These are phyloP conservation scores for Thalassiosira profunda DNA, from an alignment of 108 stramenopile species.

Conservation along the genomic window DNA sequence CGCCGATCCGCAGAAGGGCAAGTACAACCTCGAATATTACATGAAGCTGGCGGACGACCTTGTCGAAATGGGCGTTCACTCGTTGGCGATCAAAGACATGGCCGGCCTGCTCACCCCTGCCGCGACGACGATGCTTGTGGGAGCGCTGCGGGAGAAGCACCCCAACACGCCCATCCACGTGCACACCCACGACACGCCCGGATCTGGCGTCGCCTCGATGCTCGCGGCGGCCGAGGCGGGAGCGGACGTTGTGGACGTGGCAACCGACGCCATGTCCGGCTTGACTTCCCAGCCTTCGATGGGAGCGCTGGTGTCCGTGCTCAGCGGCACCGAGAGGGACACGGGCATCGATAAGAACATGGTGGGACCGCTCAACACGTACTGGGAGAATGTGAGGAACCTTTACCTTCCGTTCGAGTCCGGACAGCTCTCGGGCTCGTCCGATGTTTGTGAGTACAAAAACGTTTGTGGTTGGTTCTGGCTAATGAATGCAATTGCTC, in stretches of 20 bases:
- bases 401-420: constrained; percentile 96
- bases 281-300: constrained; percentile 95
- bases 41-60: constrained; percentile 70
- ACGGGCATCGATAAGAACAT: constrained; percentile 79
- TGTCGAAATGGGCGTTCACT: constrained; percentile 71
- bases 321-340: constrained; percentile 80
- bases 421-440: constrained; percentile 81
- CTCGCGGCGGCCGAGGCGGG: constrained; percentile 90
- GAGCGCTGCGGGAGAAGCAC: constrained; percentile 72
- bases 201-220: constrained; percentile 95
- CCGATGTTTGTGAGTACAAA: constrained; percentile 85
- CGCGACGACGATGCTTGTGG: constrained; percentile 70
- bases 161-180: constrained; percentile 96
- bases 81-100: constrained; percentile 90
- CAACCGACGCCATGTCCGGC: constrained; percentile 93
- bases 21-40: constrained; percentile 90
- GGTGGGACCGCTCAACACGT: constrained; percentile 70
- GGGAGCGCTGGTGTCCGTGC: constrained; percentile 87
- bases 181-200: constrained; percentile 98
- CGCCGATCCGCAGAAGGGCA: constrained; percentile 55
- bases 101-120: constrained; percentile 85
- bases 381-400: constrained; percentile 92
- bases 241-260: constrained; percentile 93
- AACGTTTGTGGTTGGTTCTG: too few species aligned
- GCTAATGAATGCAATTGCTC: too few species aligned